These are phyloP conservation scores for Astrocystis sublimbata DNA, from an alignment of 495 filamentous ascomycete genomes.

Conservation along the genomic window DNA sequence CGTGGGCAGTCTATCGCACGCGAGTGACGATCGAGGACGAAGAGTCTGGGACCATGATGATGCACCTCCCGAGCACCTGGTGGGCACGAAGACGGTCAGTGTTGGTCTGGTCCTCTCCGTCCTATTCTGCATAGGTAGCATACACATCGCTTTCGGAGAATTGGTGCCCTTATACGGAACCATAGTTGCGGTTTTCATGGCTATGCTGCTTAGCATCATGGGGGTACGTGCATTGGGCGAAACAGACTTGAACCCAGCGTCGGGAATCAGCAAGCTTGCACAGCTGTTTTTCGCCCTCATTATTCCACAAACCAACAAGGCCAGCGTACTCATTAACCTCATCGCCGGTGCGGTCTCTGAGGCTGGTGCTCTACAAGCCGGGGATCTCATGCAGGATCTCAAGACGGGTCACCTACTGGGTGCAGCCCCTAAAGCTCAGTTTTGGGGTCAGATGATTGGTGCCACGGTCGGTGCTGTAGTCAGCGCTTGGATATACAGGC, in stretches of 20 bases:
- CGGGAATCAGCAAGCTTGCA: slow-evolving; percentile 93
- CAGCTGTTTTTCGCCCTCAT: slow-evolving; percentile 93
- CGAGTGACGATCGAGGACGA: not conserved
- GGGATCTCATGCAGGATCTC: slow-evolving; percentile 97
- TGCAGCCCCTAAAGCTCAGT: slow-evolving; percentile 90
- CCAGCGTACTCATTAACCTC: slow-evolving; percentile 87
- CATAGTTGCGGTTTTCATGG: slow-evolving; percentile 80
- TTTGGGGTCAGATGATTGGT: slow-evolving; percentile 94
- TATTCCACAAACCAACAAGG: slow-evolving; percentile 67
- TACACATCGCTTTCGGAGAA: slow-evolving; percentile 74
- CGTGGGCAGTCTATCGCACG: slow-evolving; percentile 11
- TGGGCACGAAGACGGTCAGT: slow-evolving; percentile 69
- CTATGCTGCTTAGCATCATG: slow-evolving; percentile 89
- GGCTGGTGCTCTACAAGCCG: slow-evolving; percentile 89
- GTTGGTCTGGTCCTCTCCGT: slow-evolving; percentile 76
- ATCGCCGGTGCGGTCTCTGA: slow-evolving; percentile 87
- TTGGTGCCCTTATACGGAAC: slow-evolving; percentile 72
- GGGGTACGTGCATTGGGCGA: slow-evolving; percentile 93
- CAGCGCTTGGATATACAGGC: slow-evolving; percentile 81
- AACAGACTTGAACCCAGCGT: slow-evolving; percentile 96
- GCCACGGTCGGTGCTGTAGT: slow-evolving; percentile 85
- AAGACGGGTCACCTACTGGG: slow-evolving; percentile 95
- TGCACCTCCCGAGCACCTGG: slow-evolving; percentile 78
- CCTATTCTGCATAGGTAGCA: slow-evolving; percentile 73
- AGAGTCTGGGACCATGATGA: slow-evolving; percentile 59